These are phyloP conservation scores for Aureoboletus auriporus DNA, from an alignment of 768 basidiomycete species.

Conservation along the genomic window DNA sequence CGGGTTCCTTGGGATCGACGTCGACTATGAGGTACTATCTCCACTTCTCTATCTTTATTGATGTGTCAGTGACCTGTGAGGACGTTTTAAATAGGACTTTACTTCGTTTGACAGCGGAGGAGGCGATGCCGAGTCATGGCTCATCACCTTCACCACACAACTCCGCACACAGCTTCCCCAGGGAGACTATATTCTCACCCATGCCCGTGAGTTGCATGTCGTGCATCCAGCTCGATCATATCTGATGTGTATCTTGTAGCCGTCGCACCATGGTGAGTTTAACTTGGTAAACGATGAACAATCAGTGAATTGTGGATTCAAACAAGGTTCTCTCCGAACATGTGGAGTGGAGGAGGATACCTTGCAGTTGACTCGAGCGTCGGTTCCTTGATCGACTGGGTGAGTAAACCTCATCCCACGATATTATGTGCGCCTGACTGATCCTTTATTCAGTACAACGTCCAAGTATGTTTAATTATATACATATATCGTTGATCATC, in stretches of 20 bases:
- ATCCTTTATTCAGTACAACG: slow-evolving; percentile 26
- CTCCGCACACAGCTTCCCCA: slow-evolving; percentile 31
- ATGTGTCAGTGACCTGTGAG: background rate
- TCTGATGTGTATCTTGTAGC: slow-evolving; percentile 8
- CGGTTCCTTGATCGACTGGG: slow-evolving; percentile 45
- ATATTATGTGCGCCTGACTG: background rate
- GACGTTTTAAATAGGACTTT: slow-evolving; percentile 25
- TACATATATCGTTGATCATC: background rate
- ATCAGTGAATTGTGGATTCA: background rate
- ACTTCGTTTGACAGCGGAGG: slow-evolving; percentile 28
- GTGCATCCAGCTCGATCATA: background rate
- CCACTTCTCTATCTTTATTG: too few relatives aligned
- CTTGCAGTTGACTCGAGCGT: slow-evolving; percentile 35
- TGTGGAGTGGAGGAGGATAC: slow-evolving; percentile 33
- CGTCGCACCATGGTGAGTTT: slow-evolving; percentile 19
- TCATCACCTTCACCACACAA: slow-evolving; percentile 30
- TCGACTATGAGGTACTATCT: slow-evolving; percentile 45
- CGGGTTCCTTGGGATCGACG: slow-evolving; percentile 47
- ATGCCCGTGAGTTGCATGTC: slow-evolving; percentile 29
- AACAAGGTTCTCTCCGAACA: slow-evolving; percentile 17
- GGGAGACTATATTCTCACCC: slow-evolving; percentile 31
- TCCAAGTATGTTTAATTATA: slow-evolving; percentile 30
- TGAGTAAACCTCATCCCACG: slow-evolving; percentile 7
- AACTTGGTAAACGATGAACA: background rate
- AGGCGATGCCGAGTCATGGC: slow-evolving; percentile 38